Evolutionary conservation across 768 basidiomycete genomes (phyloP), one percentile per base, ranked within the genome.

Genomic region (Saitozyma sp.): DNA sequence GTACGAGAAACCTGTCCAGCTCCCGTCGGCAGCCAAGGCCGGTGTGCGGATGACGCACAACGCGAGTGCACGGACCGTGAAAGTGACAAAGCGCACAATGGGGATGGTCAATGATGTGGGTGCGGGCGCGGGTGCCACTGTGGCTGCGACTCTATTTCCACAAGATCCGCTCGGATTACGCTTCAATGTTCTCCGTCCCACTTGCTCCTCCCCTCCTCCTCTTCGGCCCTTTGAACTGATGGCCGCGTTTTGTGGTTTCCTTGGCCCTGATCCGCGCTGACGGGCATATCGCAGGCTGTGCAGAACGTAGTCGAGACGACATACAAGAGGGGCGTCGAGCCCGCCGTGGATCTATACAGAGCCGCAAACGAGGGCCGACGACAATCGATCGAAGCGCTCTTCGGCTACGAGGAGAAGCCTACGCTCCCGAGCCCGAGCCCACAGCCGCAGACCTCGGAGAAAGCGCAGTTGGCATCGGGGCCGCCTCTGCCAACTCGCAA

Each of bases 21-120:
- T 89, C 71, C 87, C 87, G 3, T 84, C 86, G 49, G 81, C 77
- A 16, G 86, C 88, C 0, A 84, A 84, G 40, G 82, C 84, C 52
- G 84, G 85, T 3, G 83, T 91, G 0, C 77, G 84, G 5, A 82
- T 81, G 3, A 85, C 88, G 2, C 89, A 90, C 68, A 83, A 85
- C 9, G 81, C 87, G 58, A 87, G 83, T 61, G 86, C 86, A 0
- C 82, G 86, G 68, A 89, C 88, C 0, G 87, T 87, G 41, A 84
- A 85, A 68, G 84, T 88, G 63, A 89, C 86, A 58, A 75, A 84
- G 13, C 84, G 85, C 65, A 89, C 89, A 0, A 81, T 89, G 42
- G 80, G 79, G 2, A 74, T 84, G 59, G 85, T 90, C 65, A 86
- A 89, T 70, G 63, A 69, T 39, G 77, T 78, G 58, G 64, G 77